phyloP scores from a whole-genome alignment of 2,329 filamentous ascomycete species.

The Penicillium nordicum region DNA sequence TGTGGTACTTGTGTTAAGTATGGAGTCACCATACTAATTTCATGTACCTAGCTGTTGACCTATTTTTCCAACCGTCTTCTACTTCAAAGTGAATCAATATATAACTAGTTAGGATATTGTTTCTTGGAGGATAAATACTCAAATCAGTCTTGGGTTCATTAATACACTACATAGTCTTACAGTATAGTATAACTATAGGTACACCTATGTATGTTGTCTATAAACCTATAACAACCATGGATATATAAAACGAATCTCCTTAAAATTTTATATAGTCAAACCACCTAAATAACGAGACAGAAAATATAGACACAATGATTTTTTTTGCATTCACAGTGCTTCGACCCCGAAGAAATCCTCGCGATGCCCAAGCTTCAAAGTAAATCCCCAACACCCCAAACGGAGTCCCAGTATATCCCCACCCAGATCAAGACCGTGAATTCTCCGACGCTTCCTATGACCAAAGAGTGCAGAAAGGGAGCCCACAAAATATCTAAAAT shows the following conservation, averaged over 20 bases:
- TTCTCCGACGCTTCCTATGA: constrained; percentile 39
- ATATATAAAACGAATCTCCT: neutral
- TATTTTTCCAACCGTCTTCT: neutral
- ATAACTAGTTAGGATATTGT: no score
- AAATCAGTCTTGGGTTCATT: neutral
- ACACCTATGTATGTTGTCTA: neutral
- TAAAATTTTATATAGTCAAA: neutral
- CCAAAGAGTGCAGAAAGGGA: constrained; percentile 34
- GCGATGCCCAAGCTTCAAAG: constrained; percentile 34
- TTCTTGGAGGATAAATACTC: neutral
- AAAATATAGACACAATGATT: constrained; percentile 34
- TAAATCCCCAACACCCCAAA: constrained; percentile 41
- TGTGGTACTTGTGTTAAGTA: constrained; percentile 3
- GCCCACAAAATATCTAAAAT: constrained; percentile 30
- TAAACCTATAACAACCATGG: neutral
- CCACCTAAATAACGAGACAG: neutral
- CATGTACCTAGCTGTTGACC: neutral
- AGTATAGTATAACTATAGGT: no score
- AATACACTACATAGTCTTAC: no score
- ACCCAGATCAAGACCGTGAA: constrained; percentile 39
- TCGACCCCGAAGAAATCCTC: constrained; percentile 25
- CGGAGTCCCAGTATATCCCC: constrained; percentile 38
- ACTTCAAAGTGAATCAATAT: no score
- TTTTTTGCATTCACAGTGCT: constrained; percentile 32
- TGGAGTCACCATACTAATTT: neutral